phyloP scores from a whole-genome alignment of 306 rosid species.

The Pyrus bretschneideri region DNA sequence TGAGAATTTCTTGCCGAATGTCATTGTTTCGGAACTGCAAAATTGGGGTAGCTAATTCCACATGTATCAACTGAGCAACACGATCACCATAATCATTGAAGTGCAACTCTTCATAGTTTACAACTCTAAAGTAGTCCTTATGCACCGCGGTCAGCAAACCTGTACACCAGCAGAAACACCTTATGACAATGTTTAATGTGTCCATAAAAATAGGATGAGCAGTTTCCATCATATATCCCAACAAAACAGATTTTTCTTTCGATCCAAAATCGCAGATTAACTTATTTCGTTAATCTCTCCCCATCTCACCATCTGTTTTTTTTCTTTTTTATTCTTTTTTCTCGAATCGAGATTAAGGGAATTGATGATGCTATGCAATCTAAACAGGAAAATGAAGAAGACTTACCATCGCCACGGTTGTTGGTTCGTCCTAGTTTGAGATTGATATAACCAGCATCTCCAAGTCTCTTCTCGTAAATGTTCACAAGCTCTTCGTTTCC shows the following conservation, averaged over 20 bases:
- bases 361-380: not conserved
- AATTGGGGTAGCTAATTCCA: constrained; percentile 45
- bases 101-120: constrained; percentile 56
- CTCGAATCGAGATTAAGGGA: not conserved
- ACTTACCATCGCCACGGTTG: constrained; percentile 93
- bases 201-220: not conserved
- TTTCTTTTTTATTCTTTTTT: not conserved
- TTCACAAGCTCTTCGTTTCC: constrained; percentile 79
- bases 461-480: constrained; percentile 65
- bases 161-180: constrained; percentile 26
- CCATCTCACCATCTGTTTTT: not conserved
- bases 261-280: not conserved
- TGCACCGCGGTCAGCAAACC: constrained; percentile 83
- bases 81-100: constrained; percentile 91
- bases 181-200: not conserved
- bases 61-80: constrained; percentile 89
- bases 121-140: constrained; percentile 47
- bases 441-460: constrained; percentile 65
- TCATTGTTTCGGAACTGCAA: constrained; percentile 30
- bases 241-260: not conserved
- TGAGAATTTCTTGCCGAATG: constrained; percentile 62
- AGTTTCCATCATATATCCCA: not conserved
- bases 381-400: not conserved
- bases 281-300: not conserved
- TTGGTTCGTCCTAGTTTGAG: constrained; percentile 90